These are phyloP conservation scores for Rickenella mellea DNA, from an alignment of 768 basidiomycete genomes.

Conservation along the genomic window DNA sequence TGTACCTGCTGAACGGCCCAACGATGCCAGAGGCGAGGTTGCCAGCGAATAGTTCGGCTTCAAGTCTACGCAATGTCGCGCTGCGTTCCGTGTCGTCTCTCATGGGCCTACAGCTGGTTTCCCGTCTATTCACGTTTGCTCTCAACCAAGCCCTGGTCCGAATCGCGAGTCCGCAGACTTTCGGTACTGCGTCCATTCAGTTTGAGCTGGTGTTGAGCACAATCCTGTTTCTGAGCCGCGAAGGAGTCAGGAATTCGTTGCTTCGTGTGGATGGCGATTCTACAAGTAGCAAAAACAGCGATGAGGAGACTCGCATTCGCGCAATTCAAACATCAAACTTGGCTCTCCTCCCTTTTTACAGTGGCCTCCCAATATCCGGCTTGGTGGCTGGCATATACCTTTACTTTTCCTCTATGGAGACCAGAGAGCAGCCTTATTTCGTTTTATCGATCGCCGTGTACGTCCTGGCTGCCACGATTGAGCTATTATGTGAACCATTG, in stretches of 20 bases:
- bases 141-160: conserved; percentile 81
- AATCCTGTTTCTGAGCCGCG: conserved; percentile 86
- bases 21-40: too few species aligned
- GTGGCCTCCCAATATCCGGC: conserved; percentile 61
- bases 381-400: conserved; percentile 45
- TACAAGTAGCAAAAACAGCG: conserved; percentile 3
- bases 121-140: conserved; percentile 76
- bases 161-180: conserved; percentile 34
- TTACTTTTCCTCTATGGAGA: conserved; percentile 38
- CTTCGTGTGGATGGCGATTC: conserved; percentile 41
- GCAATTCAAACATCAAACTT: conserved; percentile 33
- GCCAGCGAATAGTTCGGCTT: too few species aligned
- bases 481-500: conserved; percentile 77
- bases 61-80: background rate
- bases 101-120: conserved; percentile 78
- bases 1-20: too few species aligned
- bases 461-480: conserved; percentile 61
- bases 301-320: background rate
- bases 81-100: conserved; percentile 49
- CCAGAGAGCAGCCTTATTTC: conserved; percentile 58
- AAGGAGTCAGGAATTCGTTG: conserved; percentile 83
- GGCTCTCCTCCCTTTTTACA: conserved; percentile 51
- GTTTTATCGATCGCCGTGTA: conserved; percentile 55
- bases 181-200: conserved; percentile 82
- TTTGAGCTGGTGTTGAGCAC: conserved; percentile 88